A percentile compares a stretch with the other conserved stretches of the same genome.
Evolutionary conservation across 768 basidiomycete species (phyloP).

Genomic region (Hydnum rufescens): DNA sequence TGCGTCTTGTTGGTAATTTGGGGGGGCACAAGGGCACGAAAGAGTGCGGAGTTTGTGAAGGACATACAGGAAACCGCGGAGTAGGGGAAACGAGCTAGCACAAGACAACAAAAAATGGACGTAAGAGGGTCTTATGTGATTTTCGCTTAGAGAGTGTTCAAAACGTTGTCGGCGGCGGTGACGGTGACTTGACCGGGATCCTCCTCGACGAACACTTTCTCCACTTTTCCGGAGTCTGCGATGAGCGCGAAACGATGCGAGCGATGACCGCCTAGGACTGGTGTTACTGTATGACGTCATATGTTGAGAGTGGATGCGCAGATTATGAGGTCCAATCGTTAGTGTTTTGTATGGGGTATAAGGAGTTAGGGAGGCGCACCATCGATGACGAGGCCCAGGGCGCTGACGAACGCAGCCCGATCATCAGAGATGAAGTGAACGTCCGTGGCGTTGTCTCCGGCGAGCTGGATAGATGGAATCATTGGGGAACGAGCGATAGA

Average conservation of each 20-base stretch:
- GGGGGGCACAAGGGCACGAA: no score
- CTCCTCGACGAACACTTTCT: constrained; percentile 38
- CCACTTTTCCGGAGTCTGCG: constrained; percentile 49
- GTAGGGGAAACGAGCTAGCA: no score
- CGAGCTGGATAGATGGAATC: background rate
- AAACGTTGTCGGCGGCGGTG: constrained; percentile 30
- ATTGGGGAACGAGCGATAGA: background rate
- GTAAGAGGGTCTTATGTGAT: no score
- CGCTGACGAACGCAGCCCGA: constrained; percentile 32
- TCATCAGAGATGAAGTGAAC: constrained; percentile 53
- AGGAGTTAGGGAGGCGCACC: constrained; percentile 12
- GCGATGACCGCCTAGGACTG: constrained; percentile 43
- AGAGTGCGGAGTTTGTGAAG: no score
- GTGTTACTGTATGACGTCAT: constrained; percentile 17
- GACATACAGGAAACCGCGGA: no score
- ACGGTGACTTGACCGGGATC: constrained; percentile 28
- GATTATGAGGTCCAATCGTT: no score
- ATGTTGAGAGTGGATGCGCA: no score
- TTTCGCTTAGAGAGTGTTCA: constrained; percentile 20
- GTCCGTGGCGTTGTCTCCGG: constrained; percentile 23
- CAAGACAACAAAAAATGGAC: no score
- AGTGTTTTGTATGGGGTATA: background rate
- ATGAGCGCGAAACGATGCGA: constrained; percentile 22
- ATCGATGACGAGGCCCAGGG: constrained; percentile 41
- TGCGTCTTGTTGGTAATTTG: no score